Evolutionary conservation across 352 stramenopile genomes (phyloP).

Genomic region (Globisporangium spiculum): DNA sequence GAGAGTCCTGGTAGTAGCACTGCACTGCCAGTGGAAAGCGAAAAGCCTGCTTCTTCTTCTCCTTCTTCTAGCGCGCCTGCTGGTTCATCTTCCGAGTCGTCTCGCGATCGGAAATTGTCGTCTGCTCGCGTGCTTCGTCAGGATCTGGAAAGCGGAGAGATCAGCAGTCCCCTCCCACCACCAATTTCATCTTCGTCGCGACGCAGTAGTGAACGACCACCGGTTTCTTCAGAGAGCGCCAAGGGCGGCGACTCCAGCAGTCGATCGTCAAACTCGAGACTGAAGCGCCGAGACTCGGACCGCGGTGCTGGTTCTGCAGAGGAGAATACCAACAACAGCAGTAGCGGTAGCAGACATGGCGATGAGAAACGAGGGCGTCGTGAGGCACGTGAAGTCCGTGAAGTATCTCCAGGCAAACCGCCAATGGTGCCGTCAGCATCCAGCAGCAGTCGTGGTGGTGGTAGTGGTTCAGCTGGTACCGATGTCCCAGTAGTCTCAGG

Average conservation of each 20-base stretch:
- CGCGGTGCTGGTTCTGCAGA: constrained; percentile 11
- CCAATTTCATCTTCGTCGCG: constrained; percentile 6
- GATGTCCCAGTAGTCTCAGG: constrained; percentile 15
- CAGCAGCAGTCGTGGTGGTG: constrained; percentile 2
- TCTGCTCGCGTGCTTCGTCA: constrained; percentile 26
- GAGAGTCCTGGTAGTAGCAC: background rate
- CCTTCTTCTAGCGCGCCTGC: constrained; percentile 1
- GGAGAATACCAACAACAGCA: constrained; percentile 11
- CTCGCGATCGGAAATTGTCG: constrained; percentile 9
- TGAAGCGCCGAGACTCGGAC: constrained; percentile 28
- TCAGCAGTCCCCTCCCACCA: constrained; percentile 22
- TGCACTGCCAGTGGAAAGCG: background rate
- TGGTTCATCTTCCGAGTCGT: constrained; percentile 6
- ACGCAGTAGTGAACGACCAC: constrained; percentile 14
- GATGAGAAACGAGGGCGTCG: constrained; percentile 35
- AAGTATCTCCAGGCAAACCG: constrained; percentile 26
- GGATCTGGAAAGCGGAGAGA: constrained; percentile 55
- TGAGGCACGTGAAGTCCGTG: constrained; percentile 23
- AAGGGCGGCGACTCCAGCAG: background rate
- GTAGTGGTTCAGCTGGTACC: constrained; percentile 15
- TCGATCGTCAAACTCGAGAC: constrained; percentile 7
- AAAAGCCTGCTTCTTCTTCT: background rate
- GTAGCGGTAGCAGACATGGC: constrained; percentile 18
- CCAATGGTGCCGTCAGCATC: constrained; percentile 3
- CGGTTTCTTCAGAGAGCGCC: background rate